Evolutionary conservation across 2,329 filamentous ascomycete genomes (phyloP).

Genomic region (Microdochium bolleyi): DNA sequence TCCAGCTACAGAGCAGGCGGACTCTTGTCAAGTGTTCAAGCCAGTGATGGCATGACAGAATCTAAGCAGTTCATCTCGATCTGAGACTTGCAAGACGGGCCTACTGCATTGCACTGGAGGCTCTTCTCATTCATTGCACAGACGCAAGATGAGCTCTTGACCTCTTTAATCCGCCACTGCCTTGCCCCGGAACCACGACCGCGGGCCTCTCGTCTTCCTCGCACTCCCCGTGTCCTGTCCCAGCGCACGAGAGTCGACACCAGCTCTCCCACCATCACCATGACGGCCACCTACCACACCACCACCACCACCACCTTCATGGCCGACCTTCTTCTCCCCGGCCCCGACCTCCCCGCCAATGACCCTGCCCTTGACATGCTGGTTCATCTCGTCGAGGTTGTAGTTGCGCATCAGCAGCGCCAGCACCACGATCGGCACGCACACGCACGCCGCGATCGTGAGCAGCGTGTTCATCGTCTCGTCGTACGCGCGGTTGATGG

Average conservation of each 20-base stretch:
- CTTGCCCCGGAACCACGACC: background rate
- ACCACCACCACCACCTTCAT: background rate
- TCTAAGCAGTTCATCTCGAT: too few relatives aligned
- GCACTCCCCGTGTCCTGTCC: background rate
- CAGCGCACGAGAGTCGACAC: background rate
- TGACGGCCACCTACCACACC: background rate
- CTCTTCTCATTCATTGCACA: too few relatives aligned
- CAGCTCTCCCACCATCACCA: background rate
- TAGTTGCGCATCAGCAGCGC: slow-evolving; percentile 45
- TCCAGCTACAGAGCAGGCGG: too few relatives aligned
- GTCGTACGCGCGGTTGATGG: slow-evolving; percentile 54
- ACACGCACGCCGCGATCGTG: slow-evolving; percentile 35
- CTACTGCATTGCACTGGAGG: too few relatives aligned
- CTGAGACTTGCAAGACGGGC: too few relatives aligned
- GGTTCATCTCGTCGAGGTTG: slow-evolving; percentile 38
- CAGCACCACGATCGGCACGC: slow-evolving; percentile 24
- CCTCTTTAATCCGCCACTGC: background rate
- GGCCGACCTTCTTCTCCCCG: slow-evolving; percentile 1
- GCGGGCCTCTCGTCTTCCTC: background rate
- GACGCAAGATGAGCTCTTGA: too few relatives aligned
- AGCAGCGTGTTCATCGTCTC: slow-evolving; percentile 55
- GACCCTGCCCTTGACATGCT: slow-evolving; percentile 11
- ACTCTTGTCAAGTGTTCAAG: too few relatives aligned
- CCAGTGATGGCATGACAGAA: too few relatives aligned
- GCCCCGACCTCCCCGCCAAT: slow-evolving; percentile 6